phyloP scores from a whole-genome alignment of 441 rosid genomes.

The Arabidopsis lyrata region DNA sequence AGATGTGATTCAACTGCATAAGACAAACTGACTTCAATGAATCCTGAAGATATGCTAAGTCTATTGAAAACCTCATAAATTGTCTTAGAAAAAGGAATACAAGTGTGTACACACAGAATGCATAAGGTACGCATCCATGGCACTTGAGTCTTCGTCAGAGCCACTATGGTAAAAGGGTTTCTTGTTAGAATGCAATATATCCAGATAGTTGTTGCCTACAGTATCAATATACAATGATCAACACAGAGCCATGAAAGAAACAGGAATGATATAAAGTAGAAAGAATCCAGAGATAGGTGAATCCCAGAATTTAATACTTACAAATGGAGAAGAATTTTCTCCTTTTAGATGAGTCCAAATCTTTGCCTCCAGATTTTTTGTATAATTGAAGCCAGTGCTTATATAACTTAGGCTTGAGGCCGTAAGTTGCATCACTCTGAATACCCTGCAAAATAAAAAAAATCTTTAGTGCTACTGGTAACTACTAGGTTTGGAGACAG shows the following conservation, averaged over 20 bases:
- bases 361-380: slow-evolving; percentile 65
- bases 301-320: slow-evolving; percentile 50
- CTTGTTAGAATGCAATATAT: slow-evolving; percentile 86
- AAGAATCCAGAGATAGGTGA: slow-evolving; percentile 14
- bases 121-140: slow-evolving; percentile 84
- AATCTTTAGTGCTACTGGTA: neutral
- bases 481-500: slow-evolving; percentile 4
- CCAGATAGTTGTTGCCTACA: slow-evolving; percentile 81
- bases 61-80: slow-evolving; percentile 29
- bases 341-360: slow-evolving; percentile 73
- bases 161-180: slow-evolving; percentile 85
- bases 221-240: slow-evolving; percentile 34
- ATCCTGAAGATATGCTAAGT: slow-evolving; percentile 31
- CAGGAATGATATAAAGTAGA: slow-evolving; percentile 14
- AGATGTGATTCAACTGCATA: slow-evolving; percentile 92
- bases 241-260: slow-evolving; percentile 31
- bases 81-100: slow-evolving; percentile 25
- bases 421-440: slow-evolving; percentile 46
- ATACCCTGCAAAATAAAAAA: slow-evolving; percentile 38
- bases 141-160: slow-evolving; percentile 76
- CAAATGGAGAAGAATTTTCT: slow-evolving; percentile 81
- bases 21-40: slow-evolving; percentile 41
- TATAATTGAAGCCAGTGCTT: slow-evolving; percentile 80
- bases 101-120: slow-evolving; percentile 69
- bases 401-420: slow-evolving; percentile 74